phyloP scores from a whole-genome alignment of 139 green algal species.

The Chlamydomonas schloesseri region DNA sequence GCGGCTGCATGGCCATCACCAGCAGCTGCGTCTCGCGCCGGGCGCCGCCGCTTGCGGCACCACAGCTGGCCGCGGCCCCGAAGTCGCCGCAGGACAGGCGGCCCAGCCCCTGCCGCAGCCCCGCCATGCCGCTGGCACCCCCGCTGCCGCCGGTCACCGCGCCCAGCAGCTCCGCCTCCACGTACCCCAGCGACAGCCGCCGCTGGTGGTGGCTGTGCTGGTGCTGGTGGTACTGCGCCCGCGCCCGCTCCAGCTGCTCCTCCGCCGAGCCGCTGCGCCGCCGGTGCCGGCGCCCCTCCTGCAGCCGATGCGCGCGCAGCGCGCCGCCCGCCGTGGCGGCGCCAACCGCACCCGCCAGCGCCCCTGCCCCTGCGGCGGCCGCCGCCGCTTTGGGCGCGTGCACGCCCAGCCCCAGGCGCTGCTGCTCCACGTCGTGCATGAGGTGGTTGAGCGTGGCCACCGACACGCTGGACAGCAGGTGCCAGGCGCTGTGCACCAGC shows the following conservation, averaged over 20 bases:
- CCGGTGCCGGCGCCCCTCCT: neutral
- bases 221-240: no score
- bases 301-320: neutral
- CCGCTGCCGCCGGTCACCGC: no score
- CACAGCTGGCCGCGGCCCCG: no score
- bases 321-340: neutral
- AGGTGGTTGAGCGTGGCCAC: conserved; percentile 62
- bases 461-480: conserved; percentile 59
- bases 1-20: conserved; percentile 12
- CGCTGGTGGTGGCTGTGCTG: no score
- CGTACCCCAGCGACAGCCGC: no score
- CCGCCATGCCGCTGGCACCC: no score
- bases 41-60: neutral
- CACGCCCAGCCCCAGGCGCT: neutral
- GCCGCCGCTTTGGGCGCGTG: no score
- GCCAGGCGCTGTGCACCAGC: conserved; percentile 72
- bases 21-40: neutral
- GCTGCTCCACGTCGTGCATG: conserved; percentile 69
- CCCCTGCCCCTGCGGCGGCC: neutral
- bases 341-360: neutral
- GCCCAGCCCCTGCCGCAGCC: neutral
- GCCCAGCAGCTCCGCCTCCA: no score
- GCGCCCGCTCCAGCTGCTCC: no score
- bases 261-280: no score
- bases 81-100: neutral